Evolutionary conservation across 2,329 filamentous ascomycete genomes (phyloP), one percentile per base, ranked within the genome.

Genomic region (Thielaviopsis populi): DNA sequence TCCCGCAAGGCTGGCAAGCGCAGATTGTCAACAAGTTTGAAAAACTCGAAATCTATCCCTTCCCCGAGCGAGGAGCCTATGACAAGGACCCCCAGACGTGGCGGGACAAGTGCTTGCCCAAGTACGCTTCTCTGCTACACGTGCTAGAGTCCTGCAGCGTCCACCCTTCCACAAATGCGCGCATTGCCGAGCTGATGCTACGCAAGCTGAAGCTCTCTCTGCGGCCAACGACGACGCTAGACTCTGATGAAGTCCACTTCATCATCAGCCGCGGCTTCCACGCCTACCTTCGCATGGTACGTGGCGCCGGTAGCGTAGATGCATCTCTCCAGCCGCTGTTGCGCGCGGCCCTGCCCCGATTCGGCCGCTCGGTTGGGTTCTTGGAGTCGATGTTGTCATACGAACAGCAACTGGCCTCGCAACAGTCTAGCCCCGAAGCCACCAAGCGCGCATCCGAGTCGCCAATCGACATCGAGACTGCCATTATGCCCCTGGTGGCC

Each of bases 201-300:
- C 78, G 80, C 63, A 88, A 88, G 69, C 73, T 89, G 46, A 83
- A 84, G 68, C 78, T 85, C 27, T 83, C 85, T 0, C 74, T 89
- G 54, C 77, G 82, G 22, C 83, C 84, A 7, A 83, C 82, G 1
- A 80, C 80, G 5, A 78, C 79, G 11, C 73, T 83, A 61, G 78
- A 79, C 1, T 83, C 81, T 2, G 80, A 86, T 67, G 81, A 86
- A 70, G 81, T 83, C n/a, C 79, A 83, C 42, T 90, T 94, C 68
- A 87, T 89, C 60, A 79, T 86, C 65, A 88, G 87, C 10, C 84
- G 85, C 68, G 89, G 88, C 0, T 89, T 94, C 70, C 83, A 82
- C 65, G 82, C 86, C 3, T 89, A 91, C 69, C 77, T 89, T 30
- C 78, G 82, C 59, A 83, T 89, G 78, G 83, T 80, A 62, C 80